These are phyloP conservation scores for Pyrenophora graminea DNA, from an alignment of 2,329 filamentous ascomycete species.

Conservation along the genomic window DNA sequence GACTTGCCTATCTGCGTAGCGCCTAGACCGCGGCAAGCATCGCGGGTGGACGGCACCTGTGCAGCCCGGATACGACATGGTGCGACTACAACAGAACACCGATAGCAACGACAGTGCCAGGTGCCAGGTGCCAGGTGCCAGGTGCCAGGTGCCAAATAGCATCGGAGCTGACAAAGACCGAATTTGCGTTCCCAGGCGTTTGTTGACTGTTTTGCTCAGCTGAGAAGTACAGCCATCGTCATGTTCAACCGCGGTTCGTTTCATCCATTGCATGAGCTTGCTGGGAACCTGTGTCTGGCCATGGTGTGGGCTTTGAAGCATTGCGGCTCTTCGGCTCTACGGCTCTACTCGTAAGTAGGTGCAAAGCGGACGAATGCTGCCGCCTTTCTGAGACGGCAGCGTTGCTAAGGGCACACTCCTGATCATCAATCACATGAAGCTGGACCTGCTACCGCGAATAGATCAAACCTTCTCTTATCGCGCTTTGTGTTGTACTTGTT, in stretches of 20 bases:
- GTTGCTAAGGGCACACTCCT: slow-evolving; percentile 4
- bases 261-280: no score
- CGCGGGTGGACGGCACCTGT: slow-evolving; percentile 8
- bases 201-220: no score
- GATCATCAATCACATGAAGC: not conserved
- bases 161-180: no score
- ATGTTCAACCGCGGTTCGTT: no score
- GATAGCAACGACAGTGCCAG: no score
- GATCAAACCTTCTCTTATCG: not conserved
- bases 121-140: no score
- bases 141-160: no score
- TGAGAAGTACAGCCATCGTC: no score
- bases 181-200: no score
- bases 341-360: not conserved
- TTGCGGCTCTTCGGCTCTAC: slow-evolving; percentile 2
- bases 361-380: slow-evolving; percentile 18
- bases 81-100: not conserved
- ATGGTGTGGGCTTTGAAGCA: not conserved
- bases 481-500: not conserved
- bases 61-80: not conserved
- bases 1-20: slow-evolving; percentile 11
- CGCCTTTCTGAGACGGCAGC: slow-evolving; percentile 13
- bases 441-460: not conserved
- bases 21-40: slow-evolving; percentile 12
- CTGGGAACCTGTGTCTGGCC: not conserved